phyloP scores from a whole-genome alignment of 2,329 filamentous ascomycete species.

The Ophiostoma australiae region DNA sequence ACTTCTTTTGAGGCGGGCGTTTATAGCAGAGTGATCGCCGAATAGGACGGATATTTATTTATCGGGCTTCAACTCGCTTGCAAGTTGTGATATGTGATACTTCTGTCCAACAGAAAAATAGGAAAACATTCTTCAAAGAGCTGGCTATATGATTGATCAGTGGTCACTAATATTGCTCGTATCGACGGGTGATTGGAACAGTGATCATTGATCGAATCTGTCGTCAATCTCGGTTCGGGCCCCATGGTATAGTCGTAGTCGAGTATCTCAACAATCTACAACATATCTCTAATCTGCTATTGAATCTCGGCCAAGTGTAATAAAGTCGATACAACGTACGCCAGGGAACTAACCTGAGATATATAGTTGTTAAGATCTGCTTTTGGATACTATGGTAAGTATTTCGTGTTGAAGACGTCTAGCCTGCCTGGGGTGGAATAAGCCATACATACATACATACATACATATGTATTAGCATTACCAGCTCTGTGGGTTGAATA shows the following conservation, averaged over 20 bases:
- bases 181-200: background rate
- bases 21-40: background rate
- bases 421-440: no score
- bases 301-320: background rate
- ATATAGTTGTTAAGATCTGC: background rate
- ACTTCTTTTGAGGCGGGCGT: background rate
- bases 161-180: background rate
- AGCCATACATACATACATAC: no score
- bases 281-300: background rate
- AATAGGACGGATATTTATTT: background rate
- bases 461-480: no score
- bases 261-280: background rate
- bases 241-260: background rate
- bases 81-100: no score
- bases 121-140: background rate
- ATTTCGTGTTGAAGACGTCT: background rate
- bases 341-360: background rate
- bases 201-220: conserved; percentile 8
- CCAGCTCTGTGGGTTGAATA: background rate
- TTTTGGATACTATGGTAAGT: background rate
- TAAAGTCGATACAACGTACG: background rate
- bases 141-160: background rate
- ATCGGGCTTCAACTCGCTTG: background rate
- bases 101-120: no score
- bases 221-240: conserved; percentile 4